Evolutionary conservation across 331 rosid species (phyloP).

Genomic region (Saraca asoca): DNA sequence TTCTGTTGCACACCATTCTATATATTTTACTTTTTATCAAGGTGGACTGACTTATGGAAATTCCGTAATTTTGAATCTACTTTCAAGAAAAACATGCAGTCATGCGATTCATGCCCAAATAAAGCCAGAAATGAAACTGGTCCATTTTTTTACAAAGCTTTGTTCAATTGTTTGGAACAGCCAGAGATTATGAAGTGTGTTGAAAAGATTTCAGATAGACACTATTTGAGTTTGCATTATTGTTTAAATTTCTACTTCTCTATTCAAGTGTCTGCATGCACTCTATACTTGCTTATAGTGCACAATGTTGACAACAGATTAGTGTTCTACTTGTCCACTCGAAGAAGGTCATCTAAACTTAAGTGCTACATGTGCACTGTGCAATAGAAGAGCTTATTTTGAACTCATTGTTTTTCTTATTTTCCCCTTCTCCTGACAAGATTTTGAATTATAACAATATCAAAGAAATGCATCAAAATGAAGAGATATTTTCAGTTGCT

Average conservation of each 20-base stretch:
- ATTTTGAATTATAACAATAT: neutral
- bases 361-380: slow-evolving; percentile 2
- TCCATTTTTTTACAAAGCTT: no score
- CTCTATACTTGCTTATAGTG: neutral
- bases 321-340: neutral
- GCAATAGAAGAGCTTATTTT: slow-evolving; percentile 13
- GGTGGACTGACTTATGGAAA: slow-evolving; percentile 9
- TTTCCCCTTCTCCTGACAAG: neutral
- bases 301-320: neutral
- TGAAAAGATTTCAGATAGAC: neutral
- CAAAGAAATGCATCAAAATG: neutral
- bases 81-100: slow-evolving; percentile 17
- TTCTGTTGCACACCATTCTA: slow-evolving; percentile 16
- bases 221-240: neutral
- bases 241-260: neutral
- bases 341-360: slow-evolving; percentile 3
- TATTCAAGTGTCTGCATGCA: slow-evolving; percentile 9
- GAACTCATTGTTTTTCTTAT: slow-evolving; percentile 2
- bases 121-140: neutral
- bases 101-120: slow-evolving; percentile 1
- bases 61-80: slow-evolving; percentile 15
- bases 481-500: neutral
- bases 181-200: no score
- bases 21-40: slow-evolving; percentile 21
- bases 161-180: no score